phyloP scores from a whole-genome alignment of 192 early-diverging fungal genomes.

The Coemansia sp. region DNA sequence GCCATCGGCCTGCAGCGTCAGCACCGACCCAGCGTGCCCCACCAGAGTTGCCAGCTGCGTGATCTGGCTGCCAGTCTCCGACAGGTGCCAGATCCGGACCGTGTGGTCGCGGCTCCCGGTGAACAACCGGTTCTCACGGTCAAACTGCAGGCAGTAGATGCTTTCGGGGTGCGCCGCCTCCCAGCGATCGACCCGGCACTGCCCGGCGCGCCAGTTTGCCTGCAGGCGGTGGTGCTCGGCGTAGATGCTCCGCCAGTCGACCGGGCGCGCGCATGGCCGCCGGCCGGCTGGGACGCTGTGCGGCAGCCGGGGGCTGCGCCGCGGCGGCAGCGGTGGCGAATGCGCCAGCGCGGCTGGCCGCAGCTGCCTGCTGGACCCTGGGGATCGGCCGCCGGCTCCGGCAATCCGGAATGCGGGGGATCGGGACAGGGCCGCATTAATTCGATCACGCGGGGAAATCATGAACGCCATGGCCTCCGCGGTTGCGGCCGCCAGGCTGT shows the following conservation, averaged over 20 bases:
- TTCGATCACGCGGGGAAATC: not conserved
- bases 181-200: conserved; percentile 57
- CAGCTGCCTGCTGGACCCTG: not conserved
- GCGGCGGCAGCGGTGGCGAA: not conserved
- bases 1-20: conserved; percentile 81
- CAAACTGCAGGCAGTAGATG: conserved; percentile 82
- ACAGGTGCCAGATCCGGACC: conserved; percentile 76
- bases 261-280: not conserved
- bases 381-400: not conserved
- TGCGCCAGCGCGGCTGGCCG: not conserved
- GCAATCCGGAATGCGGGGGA: not conserved
- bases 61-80: conserved; percentile 48
- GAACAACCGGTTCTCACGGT: conserved; percentile 59
- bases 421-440: not conserved
- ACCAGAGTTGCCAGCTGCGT: conserved; percentile 55
- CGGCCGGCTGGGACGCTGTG: not conserved
- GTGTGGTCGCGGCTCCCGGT: conserved; percentile 68
- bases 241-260: conserved; percentile 77
- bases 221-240: conserved; percentile 60
- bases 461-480: not conserved
- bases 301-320: not conserved
- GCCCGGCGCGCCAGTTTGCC: conserved; percentile 67
- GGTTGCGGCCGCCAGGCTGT: conserved; percentile 8
- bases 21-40: conserved; percentile 74
- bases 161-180: conserved; percentile 74